These are phyloP conservation scores for Camelina hispida DNA, from an alignment of 345 rosid species.

Conservation along the genomic window DNA sequence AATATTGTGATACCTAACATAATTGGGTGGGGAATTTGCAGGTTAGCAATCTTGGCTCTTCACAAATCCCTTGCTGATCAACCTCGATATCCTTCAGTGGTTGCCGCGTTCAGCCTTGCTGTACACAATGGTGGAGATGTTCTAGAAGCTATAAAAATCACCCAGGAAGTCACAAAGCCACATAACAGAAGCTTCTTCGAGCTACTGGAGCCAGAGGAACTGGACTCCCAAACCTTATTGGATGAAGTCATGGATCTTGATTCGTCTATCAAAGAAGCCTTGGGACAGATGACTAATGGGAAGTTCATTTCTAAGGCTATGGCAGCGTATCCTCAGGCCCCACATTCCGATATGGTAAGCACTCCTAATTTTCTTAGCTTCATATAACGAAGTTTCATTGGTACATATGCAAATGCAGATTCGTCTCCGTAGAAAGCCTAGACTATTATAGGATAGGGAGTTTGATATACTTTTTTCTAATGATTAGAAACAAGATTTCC, in stretches of 20 bases:
- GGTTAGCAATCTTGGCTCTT: conserved; percentile 78
- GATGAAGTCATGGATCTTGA: conserved; percentile 68
- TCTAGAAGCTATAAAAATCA: conserved; percentile 64
- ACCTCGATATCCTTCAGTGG: conserved; percentile 74
- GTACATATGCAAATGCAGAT: background rate
- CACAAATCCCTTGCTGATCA: conserved; percentile 68
- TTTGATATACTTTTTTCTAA: background rate
- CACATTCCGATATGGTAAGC: conserved; percentile 65
- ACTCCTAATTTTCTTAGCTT: background rate
- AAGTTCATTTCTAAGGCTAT: conserved; percentile 61
- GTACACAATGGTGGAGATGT: conserved; percentile 77
- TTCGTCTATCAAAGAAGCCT: conserved; percentile 49
- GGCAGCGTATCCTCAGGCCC: conserved; percentile 66
- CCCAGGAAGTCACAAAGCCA: conserved; percentile 52
- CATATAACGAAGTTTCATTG: background rate
- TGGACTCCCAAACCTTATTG: conserved; percentile 46
- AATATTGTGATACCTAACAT: background rate
- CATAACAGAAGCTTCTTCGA: conserved; percentile 58
- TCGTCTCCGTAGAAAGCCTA: background rate
- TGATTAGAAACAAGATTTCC: conserved; percentile 1
- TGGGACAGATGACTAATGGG: conserved; percentile 61
- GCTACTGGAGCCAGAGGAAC: conserved; percentile 47
- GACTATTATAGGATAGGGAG: background rate
- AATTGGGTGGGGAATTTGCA: conserved; percentile 34
- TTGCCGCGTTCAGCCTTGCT: conserved; percentile 75